A percentile compares a stretch with the other conserved stretches of the same genome.
Conservation (phyloP, 495 filamentous ascomycete genomes). For the Collariella sp. region DNA sequence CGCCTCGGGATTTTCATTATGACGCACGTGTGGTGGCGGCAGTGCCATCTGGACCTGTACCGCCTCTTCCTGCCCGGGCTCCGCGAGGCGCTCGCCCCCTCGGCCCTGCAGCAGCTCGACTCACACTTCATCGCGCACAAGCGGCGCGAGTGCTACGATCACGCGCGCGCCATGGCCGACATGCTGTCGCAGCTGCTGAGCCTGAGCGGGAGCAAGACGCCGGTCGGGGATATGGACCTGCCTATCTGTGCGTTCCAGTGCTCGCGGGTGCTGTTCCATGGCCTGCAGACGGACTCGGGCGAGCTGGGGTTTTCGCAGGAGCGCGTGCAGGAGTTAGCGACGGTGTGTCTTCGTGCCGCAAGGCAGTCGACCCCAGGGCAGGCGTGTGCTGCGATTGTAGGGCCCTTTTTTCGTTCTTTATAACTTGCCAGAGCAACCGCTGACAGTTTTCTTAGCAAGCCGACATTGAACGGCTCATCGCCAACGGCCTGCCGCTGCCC, state of each 20-base stretch:
- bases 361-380: conserved; percentile 21
- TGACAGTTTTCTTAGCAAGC: conserved; percentile 27
- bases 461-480: conserved; percentile 39
- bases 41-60: conserved; percentile 44
- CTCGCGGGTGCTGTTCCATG: conserved; percentile 33
- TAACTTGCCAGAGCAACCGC: background rate
- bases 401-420: conserved; percentile 10
- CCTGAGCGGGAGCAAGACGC: conserved; percentile 31
- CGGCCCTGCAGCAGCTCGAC: conserved; percentile 31
- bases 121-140: conserved; percentile 31
- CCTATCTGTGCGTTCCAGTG: conserved; percentile 43
- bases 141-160: conserved; percentile 37
- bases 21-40: conserved; percentile 45
- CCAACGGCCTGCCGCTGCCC: conserved; percentile 23
- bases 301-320: conserved; percentile 22
- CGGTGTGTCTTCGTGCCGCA: conserved; percentile 24
- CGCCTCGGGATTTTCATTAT: conserved; percentile 41
- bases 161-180: conserved; percentile 41
- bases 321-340: conserved; percentile 21
- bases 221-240: conserved; percentile 40
- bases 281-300: conserved; percentile 17
- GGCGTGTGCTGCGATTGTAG: conserved; percentile 35
- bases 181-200: conserved; percentile 38
- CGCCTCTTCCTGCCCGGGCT: conserved; percentile 38
- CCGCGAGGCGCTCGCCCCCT: conserved; percentile 34